Evolutionary conservation across 495 filamentous ascomycete species (phyloP), one percentile per base, ranked within the genome.

Genomic region (Melanomma pulvis-pyrius): DNA sequence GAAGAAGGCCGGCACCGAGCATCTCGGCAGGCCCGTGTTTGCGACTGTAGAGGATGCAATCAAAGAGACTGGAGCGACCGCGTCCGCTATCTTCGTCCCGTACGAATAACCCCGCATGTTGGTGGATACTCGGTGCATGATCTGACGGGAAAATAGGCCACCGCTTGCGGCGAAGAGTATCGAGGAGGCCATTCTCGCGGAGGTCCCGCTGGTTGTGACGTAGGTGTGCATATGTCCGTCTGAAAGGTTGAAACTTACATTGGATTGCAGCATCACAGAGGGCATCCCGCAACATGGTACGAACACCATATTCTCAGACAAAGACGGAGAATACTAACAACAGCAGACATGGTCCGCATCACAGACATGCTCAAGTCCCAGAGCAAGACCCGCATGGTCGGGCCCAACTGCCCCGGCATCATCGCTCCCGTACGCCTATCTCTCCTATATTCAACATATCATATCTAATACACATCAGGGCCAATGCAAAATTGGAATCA

Each of bases 401-500:
- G 96, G 63, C 96, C 96, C 55, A 99, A 99, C 84, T 99, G 94
- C 82, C 94, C 94, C 53, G 94, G 94, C 77, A 93, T 99, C 79
- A 99, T 99, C 75, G 94, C 94, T 72, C 85, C 86, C 55, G 85
- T 88, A 84, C 75, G 82, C 78, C 55, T 47, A 15, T 47, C 15
- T 50, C 48, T 32, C 54, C n/a, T 46, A 26, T 19, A 34, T 36
- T 57, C 65, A 21, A 68, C 72, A 22, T 66, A 22, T 39, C 19
- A 29, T 39, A 64, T 71, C 64, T 70, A 51, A 50, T 25, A 50
- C 41, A 73, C n/a, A 34, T 6, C 46, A 90, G 87, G 94, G 93
- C 67, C 94, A 96, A 88, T 99, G 94, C 87, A 99, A 99, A 83
- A 99, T 99, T 77, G 94, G 94, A 75, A 99, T 99, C 82, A 99